Base-by-base conservation (phyloP, 78 protist genomes). In the Reticulomyxa filosa region DNA sequence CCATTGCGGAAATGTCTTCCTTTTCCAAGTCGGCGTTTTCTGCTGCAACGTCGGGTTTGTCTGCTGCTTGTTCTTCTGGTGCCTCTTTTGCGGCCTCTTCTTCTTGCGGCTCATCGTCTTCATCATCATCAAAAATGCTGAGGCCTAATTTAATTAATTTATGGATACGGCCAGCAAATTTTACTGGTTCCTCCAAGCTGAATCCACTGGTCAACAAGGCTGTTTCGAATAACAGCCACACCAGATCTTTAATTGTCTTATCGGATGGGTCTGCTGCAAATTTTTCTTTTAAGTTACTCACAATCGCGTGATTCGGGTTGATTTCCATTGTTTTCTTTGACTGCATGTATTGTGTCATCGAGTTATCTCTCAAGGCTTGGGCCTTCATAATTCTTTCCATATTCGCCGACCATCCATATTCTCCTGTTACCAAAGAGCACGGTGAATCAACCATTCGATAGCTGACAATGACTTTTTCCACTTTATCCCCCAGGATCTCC, bases 371-470 rank as follows among this genome's bases (percentile, higher is more conserved):
- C 27, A 91, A 89, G 7, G 98, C 97, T 83, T 96, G 98, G 27
- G 93, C 92, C 84, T 88, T 87, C 97, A 96, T 92, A 92, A 96
- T 88, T 64, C 96, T 79, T 83, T 89, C 95, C 97, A 93, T 91
- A 82, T 93, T 87, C 72, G 98, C 96, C 29, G 95, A 82, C 97
- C 97, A 89, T 52, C 97, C 98, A 68, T 65, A 87, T 82, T 90
- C 93, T 66, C 87, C 84, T 32, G 98, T 88, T 63, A 89, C 94
- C 46, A 96, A 78, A 67, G 26, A 29, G 75, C 96, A 87, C 38
- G 99, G 99, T 48, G 98, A 83, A 38, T 61, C 29, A 29, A 78
- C 87, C 8, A 96, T 26, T 64, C 94, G 88, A 74, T 80, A 76
- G 13, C 94, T 81, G 13, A 86, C 65, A 25, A 78, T 70, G 25